Percentiles rank a stretch among this genome's conserved stretches.
These are phyloP conservation scores for Papiliotrema fonsecae DNA, from an alignment of 1,284 basidiomycete species.

Conservation along the genomic window DNA sequence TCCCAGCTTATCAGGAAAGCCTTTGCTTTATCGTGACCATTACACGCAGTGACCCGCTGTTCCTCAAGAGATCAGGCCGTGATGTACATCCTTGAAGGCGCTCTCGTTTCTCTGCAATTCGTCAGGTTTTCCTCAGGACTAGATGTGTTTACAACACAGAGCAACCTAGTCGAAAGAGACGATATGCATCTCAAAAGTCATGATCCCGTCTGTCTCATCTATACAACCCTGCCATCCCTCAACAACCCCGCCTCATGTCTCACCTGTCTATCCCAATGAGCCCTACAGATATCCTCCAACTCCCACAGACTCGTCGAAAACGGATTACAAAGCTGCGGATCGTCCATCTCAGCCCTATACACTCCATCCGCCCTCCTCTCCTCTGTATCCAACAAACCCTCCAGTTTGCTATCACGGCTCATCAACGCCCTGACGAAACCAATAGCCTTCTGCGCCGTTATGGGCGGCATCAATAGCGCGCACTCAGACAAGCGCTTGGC, in stretches of 20 bases:
- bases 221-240: conserved; percentile 33
- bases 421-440: conserved; percentile 68
- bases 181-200: too few relatives aligned
- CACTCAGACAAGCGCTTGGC: conserved; percentile 79
- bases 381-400: conserved; percentile 77
- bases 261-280: conserved; percentile 46
- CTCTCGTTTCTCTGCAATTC: too few relatives aligned
- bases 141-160: too few relatives aligned
- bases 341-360: conserved; percentile 75
- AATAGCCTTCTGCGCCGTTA: conserved; percentile 61
- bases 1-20: too few relatives aligned
- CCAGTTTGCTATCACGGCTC: conserved; percentile 71
- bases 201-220: too few relatives aligned
- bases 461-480: conserved; percentile 72
- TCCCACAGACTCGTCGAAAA: conserved; percentile 49
- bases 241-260: conserved; percentile 40
- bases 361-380: conserved; percentile 76
- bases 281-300: conserved; percentile 35
- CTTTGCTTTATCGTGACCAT: too few relatives aligned
- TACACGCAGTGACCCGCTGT: too few relatives aligned
- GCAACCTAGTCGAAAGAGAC: too few relatives aligned
- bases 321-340: conserved; percentile 65
- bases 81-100: too few relatives aligned
- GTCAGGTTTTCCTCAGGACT: too few relatives aligned
- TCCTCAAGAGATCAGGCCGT: too few relatives aligned